Conservation (phyloP, 2,329 filamentous ascomycete genomes). For the Magnaporthiopsis incrustans region DNA sequence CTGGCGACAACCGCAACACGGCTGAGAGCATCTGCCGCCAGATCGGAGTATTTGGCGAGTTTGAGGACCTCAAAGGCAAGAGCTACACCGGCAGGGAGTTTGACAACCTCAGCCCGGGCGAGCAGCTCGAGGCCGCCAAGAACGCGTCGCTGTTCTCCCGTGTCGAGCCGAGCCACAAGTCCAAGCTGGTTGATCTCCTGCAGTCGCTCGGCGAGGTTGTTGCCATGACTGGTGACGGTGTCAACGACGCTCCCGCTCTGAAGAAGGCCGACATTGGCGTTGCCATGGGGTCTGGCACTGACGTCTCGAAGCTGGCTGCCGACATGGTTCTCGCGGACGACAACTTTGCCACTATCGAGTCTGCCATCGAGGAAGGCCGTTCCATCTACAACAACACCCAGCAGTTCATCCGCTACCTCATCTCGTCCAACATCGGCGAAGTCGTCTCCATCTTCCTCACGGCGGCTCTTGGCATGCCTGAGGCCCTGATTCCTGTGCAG, state of each 20-base stretch:
- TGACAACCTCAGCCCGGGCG: slow-evolving; percentile 68
- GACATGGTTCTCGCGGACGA: slow-evolving; percentile 99
- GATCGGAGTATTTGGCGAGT: slow-evolving; percentile 81
- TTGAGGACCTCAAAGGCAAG: slow-evolving; percentile 82
- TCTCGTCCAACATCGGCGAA: slow-evolving; percentile 97
- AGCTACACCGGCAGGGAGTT: slow-evolving; percentile 95
- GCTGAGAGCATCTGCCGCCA: slow-evolving; percentile 96
- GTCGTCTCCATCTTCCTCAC: slow-evolving; percentile 99
- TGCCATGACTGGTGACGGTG: slow-evolving; percentile 97
- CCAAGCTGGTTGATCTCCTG: slow-evolving; percentile 91
- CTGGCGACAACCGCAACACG: slow-evolving; percentile 95
- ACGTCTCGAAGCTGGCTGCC: slow-evolving; percentile 91
- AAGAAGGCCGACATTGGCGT: slow-evolving; percentile 99
- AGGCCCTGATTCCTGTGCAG: slow-evolving; percentile 93
- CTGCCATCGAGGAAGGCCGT: slow-evolving; percentile 91
- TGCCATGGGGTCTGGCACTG: slow-evolving; percentile 96
- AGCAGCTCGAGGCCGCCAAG: slow-evolving; percentile 79
- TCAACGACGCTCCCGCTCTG: slow-evolving; percentile 93
- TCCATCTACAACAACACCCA: slow-evolving; percentile 99
- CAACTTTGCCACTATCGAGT: slow-evolving; percentile 97
- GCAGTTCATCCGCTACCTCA: slow-evolving; percentile 98
- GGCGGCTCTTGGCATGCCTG: slow-evolving; percentile 92
- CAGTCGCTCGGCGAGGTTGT: slow-evolving; percentile 91
- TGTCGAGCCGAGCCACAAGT: slow-evolving; percentile 93
- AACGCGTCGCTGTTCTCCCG: slow-evolving; percentile 88